Evolutionary conservation across 768 basidiomycete species (phyloP), one percentile per base, ranked within the genome.

Genomic region (Termitomyces sp.): DNA sequence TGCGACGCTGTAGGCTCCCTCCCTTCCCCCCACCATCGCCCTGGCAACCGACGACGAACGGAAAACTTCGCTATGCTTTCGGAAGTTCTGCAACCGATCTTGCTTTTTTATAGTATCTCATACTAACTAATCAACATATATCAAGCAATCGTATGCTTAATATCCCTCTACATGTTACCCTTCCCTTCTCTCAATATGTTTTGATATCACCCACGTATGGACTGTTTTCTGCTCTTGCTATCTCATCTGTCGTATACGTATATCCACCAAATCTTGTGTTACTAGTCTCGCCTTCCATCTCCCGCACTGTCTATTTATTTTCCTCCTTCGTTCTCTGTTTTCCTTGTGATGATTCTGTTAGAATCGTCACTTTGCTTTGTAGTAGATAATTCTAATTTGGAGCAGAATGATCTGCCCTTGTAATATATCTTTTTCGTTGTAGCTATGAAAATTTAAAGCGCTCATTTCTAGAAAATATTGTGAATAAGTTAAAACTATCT

Each of bases 1-100:
- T 53, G 59, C 59, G 55, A 62, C 66, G 37, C 49, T 66, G 5
- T 66, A 53, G 57, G 37, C 47, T 27, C 40, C 10, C 39, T 30
- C 16, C n/a, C n/a, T n/a, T n/a, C n/a, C n/a, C n/a, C n/a, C n/a
- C n/a, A n/a, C n/a, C n/a, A n/a, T n/a, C n/a, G n/a, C n/a, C n/a
- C 45, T 5, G 46, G 8, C 10, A 20, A 43, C 30, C 30, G 30
- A 30, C 32, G n/a, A 50, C 16, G 44, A 24, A 30, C 18, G 45
- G 18, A 45, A n/a, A 27, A 27, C 22, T 27, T 30, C 7, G 44
- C 26, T 45, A 10, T n/a, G 18, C 26, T 16, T 45, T 18, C 7
- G 44, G 16, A 27, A 27, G 10, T n/a, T 18, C 36, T 39, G 18
- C 37, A 16, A 51, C 33, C 20, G 37, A 52, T n/a, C 30, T 37